Evolutionary conservation across 441 rosid species (phyloP), one percentile per base, ranked within the genome.

Genomic region (Eutrema salsugineum): DNA sequence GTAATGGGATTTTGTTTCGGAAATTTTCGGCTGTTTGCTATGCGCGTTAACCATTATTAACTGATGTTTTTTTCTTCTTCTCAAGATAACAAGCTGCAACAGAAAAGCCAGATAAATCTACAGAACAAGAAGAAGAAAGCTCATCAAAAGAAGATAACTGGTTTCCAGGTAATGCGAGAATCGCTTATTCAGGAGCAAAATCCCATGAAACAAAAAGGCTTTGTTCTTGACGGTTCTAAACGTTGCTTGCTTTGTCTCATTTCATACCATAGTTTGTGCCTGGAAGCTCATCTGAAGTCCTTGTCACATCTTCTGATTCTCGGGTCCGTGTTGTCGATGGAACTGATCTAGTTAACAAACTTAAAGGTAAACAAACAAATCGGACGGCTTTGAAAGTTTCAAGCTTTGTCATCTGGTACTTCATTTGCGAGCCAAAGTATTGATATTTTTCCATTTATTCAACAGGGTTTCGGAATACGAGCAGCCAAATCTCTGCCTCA

Each of bases 61-160:
- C 32, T 50, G 17, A 64, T 28, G 40, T 72, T 30, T 57, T 2
- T 22, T 10, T 2, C 2, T 66, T 72, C 76, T n/a, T n/a, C n/a
- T n/a, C 8, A 88, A 96, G 99, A 88, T 68, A 91, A 93, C 82
- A 96, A 93, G 86, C 80, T 96, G 87, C 94, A 88, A 64, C 91
- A 80, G 24, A 87, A 84, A 77, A 75, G 87, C 78, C 88, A 80
- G 68, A 91, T 96, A 68, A 85, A 91, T 82, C 82, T 96, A 83
- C 97, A 85, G 80, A 93, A 85, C 67, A 96, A 81, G 87, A 96
- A 89, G 88, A 95, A 93, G 90, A 93, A 91, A 82, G 70, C 98
- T 66, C 95, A 87, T 77, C 93, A 78, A 48, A 95, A 87, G 83
- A 95, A 93, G 83, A 93, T 96, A 77, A 96, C 98, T 28, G 98